Evolutionary conservation across 257 asterid species (phyloP).

Genomic region (Prunella vulgaris): DNA sequence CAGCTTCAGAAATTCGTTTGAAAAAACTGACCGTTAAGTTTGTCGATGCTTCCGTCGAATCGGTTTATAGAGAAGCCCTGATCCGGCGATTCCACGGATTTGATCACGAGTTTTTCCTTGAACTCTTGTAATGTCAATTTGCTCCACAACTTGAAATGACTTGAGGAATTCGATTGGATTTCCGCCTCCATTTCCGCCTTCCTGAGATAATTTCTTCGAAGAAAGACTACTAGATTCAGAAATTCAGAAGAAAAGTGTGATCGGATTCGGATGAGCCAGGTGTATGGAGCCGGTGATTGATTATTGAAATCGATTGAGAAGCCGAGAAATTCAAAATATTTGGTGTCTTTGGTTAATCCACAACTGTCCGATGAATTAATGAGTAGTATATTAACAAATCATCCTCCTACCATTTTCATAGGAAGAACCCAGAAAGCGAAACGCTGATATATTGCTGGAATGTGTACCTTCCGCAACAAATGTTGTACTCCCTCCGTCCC

Average conservation of each 20-base stretch:
- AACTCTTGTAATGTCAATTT: conserved; percentile 71
- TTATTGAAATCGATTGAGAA: not conserved
- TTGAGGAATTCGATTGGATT: conserved; percentile 26
- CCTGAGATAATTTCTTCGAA: not conserved
- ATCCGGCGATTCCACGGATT: conserved; percentile 58
- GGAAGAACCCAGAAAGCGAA: not conserved
- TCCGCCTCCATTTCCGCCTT: conserved; percentile 54
- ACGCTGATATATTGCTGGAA: not conserved
- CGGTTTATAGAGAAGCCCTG: conserved; percentile 77
- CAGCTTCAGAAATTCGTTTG: not conserved
- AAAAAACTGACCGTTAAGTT: conserved; percentile 40
- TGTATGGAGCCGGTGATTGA: conserved; percentile 3
- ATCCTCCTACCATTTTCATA: not conserved
- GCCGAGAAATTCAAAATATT: conserved; percentile 9
- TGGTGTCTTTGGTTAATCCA: not conserved
- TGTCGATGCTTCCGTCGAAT: conserved; percentile 54
- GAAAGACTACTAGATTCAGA: not conserved
- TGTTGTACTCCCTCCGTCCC: not conserved
- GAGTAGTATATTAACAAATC: not conserved
- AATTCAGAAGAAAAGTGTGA: not conserved
- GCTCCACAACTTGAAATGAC: conserved; percentile 65
- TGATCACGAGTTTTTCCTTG: conserved; percentile 53
- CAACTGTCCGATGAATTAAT: conserved; percentile 14
- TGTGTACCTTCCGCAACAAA: not conserved
- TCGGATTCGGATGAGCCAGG: not conserved